phyloP scores from a whole-genome alignment of 2,329 filamentous ascomycete genomes.

The Ceratocystis lukuohia region DNA sequence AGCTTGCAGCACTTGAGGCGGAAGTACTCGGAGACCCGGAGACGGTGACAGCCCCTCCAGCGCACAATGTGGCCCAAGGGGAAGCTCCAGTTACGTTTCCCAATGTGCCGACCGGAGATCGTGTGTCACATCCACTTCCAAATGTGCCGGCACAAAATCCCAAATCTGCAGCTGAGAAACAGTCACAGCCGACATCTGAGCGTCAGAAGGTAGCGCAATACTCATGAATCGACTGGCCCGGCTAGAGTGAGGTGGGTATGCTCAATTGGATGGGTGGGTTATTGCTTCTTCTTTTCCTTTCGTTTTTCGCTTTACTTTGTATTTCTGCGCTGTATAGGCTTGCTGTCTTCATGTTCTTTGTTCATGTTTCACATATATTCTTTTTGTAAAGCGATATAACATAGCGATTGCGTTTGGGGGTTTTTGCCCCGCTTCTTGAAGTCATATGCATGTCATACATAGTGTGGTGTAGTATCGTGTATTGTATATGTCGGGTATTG shows the following conservation, averaged over 20 bases:
- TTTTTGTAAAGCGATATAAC: not conserved
- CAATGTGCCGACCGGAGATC: conserved; percentile 7
- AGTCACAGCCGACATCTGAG: not conserved
- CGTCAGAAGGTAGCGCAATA: conserved; percentile 2
- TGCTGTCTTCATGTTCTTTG: not conserved
- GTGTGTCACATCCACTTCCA: not conserved
- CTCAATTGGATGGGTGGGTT: not conserved
- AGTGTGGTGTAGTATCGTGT: no score
- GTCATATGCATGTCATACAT: not conserved
- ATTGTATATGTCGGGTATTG: no score
- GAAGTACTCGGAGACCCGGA: conserved; percentile 23
- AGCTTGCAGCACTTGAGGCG: conserved; percentile 65
- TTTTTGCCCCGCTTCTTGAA: not conserved
- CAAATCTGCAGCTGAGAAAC: not conserved
- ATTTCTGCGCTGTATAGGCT: not conserved
- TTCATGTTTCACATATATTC: not conserved
- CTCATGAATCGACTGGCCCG: not conserved
- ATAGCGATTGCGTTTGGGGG: not conserved
- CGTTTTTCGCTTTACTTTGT: not conserved
- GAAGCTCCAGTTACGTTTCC: conserved; percentile 3
- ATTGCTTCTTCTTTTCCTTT: not conserved
- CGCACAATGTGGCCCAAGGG: not conserved
- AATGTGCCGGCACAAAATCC: not conserved
- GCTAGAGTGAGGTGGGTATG: not conserved
- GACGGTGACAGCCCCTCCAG: not conserved